Percentiles rank a stretch among this genome's conserved stretches.
Conservation (phyloP, 164 flowering plant species). For the Vitis rupestris region DNA sequence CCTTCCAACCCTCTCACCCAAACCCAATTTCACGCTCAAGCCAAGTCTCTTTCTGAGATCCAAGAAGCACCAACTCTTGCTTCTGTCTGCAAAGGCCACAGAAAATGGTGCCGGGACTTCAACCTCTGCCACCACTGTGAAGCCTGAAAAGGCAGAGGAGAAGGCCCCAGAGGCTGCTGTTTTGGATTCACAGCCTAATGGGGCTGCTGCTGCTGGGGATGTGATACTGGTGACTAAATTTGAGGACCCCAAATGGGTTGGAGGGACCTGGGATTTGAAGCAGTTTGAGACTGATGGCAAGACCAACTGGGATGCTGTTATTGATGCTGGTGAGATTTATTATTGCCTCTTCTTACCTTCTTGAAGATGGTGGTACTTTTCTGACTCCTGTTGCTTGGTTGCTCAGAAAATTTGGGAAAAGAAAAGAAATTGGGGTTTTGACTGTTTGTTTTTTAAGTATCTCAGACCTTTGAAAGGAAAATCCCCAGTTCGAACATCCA, state of each 20-base stretch:
- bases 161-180: conserved; percentile 11
- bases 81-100: conserved; percentile 11
- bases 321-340: conserved; percentile 75
- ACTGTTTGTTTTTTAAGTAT: not conserved
- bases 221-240: conserved; percentile 34
- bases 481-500: no score
- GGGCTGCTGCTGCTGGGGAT: conserved; percentile 19
- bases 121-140: conserved; percentile 36
- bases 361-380: not conserved
- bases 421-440: not conserved
- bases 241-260: conserved; percentile 73
- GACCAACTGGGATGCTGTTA: conserved; percentile 91
- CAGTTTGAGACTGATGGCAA: conserved; percentile 74
- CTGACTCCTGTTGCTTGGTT: conserved; percentile 7
- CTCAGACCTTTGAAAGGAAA: no score
- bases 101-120: conserved; percentile 59
- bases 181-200: conserved; percentile 21
- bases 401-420: conserved; percentile 1
- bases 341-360: conserved; percentile 1
- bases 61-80: conserved; percentile 19
- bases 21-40: conserved; percentile 30
- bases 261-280: conserved; percentile 91
- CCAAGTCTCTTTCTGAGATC: conserved; percentile 22
- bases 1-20: conserved; percentile 34
- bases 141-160: conserved; percentile 25